Conservation (phyloP, 805 yeast genomes). For the Saccharomycodes ludwigii region DNA sequence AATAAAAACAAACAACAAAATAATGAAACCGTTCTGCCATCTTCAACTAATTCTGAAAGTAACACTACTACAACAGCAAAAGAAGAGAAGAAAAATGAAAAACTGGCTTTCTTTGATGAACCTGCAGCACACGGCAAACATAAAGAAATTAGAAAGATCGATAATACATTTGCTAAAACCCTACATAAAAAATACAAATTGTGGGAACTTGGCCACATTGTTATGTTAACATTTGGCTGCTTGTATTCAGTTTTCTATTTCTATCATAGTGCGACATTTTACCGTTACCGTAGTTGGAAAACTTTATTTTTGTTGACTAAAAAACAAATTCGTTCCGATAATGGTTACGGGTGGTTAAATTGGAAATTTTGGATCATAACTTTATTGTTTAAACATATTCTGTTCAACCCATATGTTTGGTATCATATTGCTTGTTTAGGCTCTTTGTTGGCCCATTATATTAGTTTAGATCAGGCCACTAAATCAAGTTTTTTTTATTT, state of each 20-base stretch:
- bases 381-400: neutral
- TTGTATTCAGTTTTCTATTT: slow-evolving; percentile 17
- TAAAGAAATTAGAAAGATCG: too few relatives aligned
- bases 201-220: slow-evolving; percentile 21
- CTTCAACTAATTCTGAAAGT: too few relatives aligned
- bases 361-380: neutral
- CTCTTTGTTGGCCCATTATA: neutral
- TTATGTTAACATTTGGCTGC: slow-evolving; percentile 16
- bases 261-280: slow-evolving; percentile 16
- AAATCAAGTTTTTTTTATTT: neutral
- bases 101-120: too few relatives aligned
- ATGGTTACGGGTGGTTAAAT: neutral
- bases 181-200: slow-evolving; percentile 13
- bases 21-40: too few relatives aligned
- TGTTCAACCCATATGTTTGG: neutral
- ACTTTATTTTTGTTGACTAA: slow-evolving; percentile 19
- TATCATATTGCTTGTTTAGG: neutral
- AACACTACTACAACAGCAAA: too few relatives aligned
- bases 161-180: too few relatives aligned
- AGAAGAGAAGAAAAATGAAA: too few relatives aligned
- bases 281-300: slow-evolving; percentile 23
- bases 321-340: slow-evolving; percentile 1
- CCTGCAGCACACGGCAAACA: too few relatives aligned
- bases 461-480: neutral
- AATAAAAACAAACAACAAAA: too few relatives aligned